Evolutionary conservation across 2,329 filamentous ascomycete genomes (phyloP).

Genomic region (Cryphonectria japonica): DNA sequence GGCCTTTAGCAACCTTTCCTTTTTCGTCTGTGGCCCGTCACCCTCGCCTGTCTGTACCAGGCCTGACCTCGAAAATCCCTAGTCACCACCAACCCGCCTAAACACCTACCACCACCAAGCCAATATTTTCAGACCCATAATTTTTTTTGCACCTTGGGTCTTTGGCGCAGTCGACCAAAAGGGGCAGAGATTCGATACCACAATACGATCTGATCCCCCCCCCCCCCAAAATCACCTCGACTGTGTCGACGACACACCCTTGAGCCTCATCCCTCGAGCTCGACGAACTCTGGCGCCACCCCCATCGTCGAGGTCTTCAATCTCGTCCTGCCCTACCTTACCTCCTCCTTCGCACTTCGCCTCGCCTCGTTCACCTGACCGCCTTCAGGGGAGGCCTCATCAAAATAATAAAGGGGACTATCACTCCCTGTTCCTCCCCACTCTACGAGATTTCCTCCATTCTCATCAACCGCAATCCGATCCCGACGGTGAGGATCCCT

Average conservation of each 20-base stretch:
- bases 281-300: slow-evolving; percentile 2
- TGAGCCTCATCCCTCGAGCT: slow-evolving; percentile 12
- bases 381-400: slow-evolving; percentile 29
- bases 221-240: not conserved
- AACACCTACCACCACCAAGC: slow-evolving; percentile 3
- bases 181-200: slow-evolving; percentile 13
- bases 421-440: slow-evolving; percentile 29
- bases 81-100: not conserved
- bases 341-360: slow-evolving; percentile 19
- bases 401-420: slow-evolving; percentile 30
- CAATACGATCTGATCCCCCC: slow-evolving; percentile 4
- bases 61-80: slow-evolving; percentile 5
- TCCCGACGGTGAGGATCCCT: slow-evolving; percentile 28
- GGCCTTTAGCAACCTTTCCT: slow-evolving; percentile 7
- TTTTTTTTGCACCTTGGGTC: slow-evolving; percentile 20
- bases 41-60: slow-evolving; percentile 3
- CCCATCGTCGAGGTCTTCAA: slow-evolving; percentile 2
- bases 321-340: slow-evolving; percentile 11
- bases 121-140: slow-evolving; percentile 31
- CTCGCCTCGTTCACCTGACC: slow-evolving; percentile 28
- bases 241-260: slow-evolving; percentile 11
- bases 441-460: slow-evolving; percentile 30
- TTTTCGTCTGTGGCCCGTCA: slow-evolving; percentile 8
- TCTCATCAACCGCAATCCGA: slow-evolving; percentile 20
- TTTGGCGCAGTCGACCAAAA: slow-evolving; percentile 21